These are phyloP conservation scores for Hypoxylon sp. DNA, from an alignment of 2,329 filamentous ascomycete genomes.

Conservation along the genomic window DNA sequence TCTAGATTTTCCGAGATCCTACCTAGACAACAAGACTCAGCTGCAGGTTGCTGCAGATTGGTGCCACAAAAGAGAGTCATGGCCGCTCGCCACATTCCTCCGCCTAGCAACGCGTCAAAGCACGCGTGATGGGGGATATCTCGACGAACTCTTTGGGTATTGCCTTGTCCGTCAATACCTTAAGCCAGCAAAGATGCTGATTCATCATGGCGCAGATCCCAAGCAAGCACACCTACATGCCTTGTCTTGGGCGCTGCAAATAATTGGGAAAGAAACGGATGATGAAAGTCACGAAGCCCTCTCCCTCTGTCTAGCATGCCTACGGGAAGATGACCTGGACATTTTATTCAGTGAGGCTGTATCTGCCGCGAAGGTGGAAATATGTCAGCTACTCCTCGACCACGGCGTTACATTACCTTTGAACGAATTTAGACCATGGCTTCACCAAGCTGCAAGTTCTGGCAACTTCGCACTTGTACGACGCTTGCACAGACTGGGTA, in stretches of 20 bases:
- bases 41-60: constrained; percentile 2
- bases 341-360: constrained; percentile 8
- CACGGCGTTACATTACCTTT: constrained; percentile 3
- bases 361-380: neutral
- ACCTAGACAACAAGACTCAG: neutral
- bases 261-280: neutral
- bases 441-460: constrained; percentile 20
- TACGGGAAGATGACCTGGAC: constrained; percentile 3
- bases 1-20: constrained; percentile 5
- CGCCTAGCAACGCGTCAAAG: constrained; percentile 6
- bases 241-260: constrained; percentile 12
- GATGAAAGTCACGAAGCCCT: neutral
- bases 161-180: neutral
- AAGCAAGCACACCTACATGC: neutral
- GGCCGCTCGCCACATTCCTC: neutral
- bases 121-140: constrained; percentile 9
- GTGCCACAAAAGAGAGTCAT: neutral
- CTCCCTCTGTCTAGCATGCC: constrained; percentile 21
- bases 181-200: constrained; percentile 5
- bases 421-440: constrained; percentile 11
- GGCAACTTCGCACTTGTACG: constrained; percentile 19
- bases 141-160: constrained; percentile 16
- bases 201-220: constrained; percentile 14
- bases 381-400: constrained; percentile 13
- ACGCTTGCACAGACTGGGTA: constrained; percentile 16